A percentile compares a stretch with the other conserved stretches of the same genome.
phyloP scores from a whole-genome alignment of 306 rosid genomes.

The Sesbania bispinosa region DNA sequence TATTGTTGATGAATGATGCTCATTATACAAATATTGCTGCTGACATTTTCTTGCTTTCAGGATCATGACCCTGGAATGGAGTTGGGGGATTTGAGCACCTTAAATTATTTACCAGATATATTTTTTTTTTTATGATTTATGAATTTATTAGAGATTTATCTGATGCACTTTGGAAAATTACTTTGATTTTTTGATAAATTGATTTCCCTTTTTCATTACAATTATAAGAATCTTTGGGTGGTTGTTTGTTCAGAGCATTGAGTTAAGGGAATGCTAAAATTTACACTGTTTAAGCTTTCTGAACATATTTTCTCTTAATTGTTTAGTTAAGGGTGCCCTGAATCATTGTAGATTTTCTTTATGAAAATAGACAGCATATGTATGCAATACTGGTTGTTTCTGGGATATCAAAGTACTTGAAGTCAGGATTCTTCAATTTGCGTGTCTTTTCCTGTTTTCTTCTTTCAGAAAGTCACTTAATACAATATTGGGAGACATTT shows the following conservation, averaged over 20 bases:
- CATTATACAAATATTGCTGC: not conserved
- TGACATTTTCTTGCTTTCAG: not conserved
- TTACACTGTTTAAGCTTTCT: not conserved
- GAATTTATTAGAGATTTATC: slow-evolving; percentile 13
- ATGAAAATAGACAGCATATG: slow-evolving; percentile 4
- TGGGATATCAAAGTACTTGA: slow-evolving; percentile 1
- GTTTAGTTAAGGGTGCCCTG: slow-evolving; percentile 2
- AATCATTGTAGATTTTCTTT: slow-evolving; percentile 4
- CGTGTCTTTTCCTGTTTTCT: not conserved
- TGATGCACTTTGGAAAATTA: not conserved
- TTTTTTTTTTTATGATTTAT: not conserved
- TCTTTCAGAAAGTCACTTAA: not conserved
- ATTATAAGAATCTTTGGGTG: not conserved
- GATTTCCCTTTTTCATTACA: not conserved
- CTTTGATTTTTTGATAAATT: not conserved
- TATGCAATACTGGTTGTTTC: not conserved
- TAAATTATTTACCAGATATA: not conserved
- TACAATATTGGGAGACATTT: not conserved
- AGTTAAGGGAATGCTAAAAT: not conserved
- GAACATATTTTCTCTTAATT: not conserved
- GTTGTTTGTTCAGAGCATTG: slow-evolving; percentile 16
- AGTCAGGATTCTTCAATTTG: not conserved
- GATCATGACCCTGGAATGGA: not conserved
- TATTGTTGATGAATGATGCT: slow-evolving; percentile 19
- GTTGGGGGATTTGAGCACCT: slow-evolving; percentile 1